phyloP scores from a whole-genome alignment of 805 yeast genomes.

The Teunomyces pallodes region DNA sequence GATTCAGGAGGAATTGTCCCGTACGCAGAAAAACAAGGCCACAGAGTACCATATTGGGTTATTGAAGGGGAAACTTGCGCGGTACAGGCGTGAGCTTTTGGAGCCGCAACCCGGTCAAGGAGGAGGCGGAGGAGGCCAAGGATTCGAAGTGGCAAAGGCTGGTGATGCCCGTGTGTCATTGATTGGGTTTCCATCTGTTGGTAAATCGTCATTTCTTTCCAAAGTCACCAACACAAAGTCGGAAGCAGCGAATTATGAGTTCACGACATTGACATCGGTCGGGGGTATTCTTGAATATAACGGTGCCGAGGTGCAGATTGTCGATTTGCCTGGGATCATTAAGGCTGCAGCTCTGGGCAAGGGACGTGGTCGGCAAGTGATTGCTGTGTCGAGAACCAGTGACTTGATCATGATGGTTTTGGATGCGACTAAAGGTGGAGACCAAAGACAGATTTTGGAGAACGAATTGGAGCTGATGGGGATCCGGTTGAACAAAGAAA shows the following conservation, averaged over 20 bases:
- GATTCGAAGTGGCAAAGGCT: conserved; percentile 91
- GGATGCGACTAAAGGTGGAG: conserved; percentile 92
- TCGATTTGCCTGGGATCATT: conserved; percentile 96
- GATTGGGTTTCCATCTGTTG: conserved; percentile 97
- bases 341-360: conserved; percentile 96
- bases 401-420: conserved; percentile 89
- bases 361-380: conserved; percentile 96
- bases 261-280: conserved; percentile 93
- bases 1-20: conserved; percentile 88
- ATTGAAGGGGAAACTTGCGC: conserved; percentile 89
- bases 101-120: conserved; percentile 84
- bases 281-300: conserved; percentile 94
- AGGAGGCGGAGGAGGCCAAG: conserved; percentile 74
- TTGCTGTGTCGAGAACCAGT: conserved; percentile 93
- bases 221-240: conserved; percentile 92
- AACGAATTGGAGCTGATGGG: conserved; percentile 92
- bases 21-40: conserved; percentile 97
- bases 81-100: conserved; percentile 83
- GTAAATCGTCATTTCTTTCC: conserved; percentile 86
- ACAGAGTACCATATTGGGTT: conserved; percentile 96
- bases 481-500: conserved; percentile 75
- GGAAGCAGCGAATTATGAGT: conserved; percentile 92
- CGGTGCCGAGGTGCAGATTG: conserved; percentile 95
- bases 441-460: conserved; percentile 84
- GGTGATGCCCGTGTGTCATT: conserved; percentile 96